Percentiles rank a stretch among this genome's conserved stretches.
These are phyloP conservation scores for Babesia microti DNA, from an alignment of 169 alveolate genomes.

Conservation along the genomic window DNA sequence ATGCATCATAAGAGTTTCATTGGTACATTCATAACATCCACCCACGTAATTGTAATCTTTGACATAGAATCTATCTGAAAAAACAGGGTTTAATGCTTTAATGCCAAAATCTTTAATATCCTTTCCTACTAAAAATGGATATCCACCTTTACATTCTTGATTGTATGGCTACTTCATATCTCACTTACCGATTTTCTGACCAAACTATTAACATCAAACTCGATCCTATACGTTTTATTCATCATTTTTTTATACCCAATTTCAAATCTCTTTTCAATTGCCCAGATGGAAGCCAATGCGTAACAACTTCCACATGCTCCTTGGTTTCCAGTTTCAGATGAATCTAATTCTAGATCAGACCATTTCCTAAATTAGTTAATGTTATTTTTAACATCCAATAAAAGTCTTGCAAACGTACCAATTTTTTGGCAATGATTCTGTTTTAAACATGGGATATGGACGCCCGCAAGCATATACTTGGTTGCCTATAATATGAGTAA, in stretches of 20 bases:
- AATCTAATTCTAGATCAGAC: neutral
- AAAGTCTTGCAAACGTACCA: neutral
- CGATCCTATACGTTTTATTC: constrained; percentile 38
- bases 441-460: constrained; percentile 1
- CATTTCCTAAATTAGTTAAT: constrained; percentile 33
- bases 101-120: constrained; percentile 72
- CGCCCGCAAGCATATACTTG: neutral
- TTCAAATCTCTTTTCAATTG: constrained; percentile 73
- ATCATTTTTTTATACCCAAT: constrained; percentile 53
- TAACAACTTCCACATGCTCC: constrained; percentile 93
- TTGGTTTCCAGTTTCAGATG: constrained; percentile 46
- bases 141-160: constrained; percentile 85
- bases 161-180: constrained; percentile 48
- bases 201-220: constrained; percentile 6
- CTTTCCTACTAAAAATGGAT: constrained; percentile 77
- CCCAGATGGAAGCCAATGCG: constrained; percentile 71
- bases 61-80: constrained; percentile 42
- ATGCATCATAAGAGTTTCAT: constrained; percentile 59
- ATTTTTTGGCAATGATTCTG: constrained; percentile 1
- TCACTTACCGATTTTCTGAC: constrained; percentile 1
- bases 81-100: too few species aligned
- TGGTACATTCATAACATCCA: constrained; percentile 72
- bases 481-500: neutral
- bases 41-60: constrained; percentile 63
- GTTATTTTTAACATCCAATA: constrained; percentile 14